Percentiles rank a stretch among this genome's conserved stretches.
These are phyloP conservation scores for Irpex lacteus DNA, from an alignment of 1,284 basidiomycete species.

Conservation along the genomic window DNA sequence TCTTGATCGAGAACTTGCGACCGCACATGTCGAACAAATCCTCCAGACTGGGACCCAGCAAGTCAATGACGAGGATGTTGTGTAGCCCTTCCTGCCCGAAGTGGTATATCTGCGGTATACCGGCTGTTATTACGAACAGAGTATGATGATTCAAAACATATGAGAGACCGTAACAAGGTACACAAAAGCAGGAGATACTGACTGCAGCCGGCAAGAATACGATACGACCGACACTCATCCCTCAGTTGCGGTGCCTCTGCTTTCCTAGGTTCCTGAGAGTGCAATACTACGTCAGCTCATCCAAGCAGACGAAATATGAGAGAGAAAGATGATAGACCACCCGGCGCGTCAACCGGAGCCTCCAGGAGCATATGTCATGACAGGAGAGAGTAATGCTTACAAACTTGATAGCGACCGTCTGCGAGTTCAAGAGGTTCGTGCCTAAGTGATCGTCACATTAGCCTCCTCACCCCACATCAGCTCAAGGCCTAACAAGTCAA, in stretches of 20 bases:
- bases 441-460: conserved; percentile 46
- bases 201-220: conserved; percentile 92
- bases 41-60: conserved; percentile 94
- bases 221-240: conserved; percentile 97
- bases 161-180: neutral
- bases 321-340: neutral
- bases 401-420: conserved; percentile 98
- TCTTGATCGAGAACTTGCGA: conserved; percentile 97
- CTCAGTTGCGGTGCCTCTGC: conserved; percentile 94
- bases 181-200: conserved; percentile 36
- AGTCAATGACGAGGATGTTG: conserved; percentile 96
- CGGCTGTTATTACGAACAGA: conserved; percentile 47
- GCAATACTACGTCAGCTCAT: neutral
- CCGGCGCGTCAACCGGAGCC: neutral
- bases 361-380: neutral
- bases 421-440: conserved; percentile 92
- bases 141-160: neutral
- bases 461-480: neutral
- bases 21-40: conserved; percentile 98
- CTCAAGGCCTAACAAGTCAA: conserved; percentile 9
- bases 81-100: conserved; percentile 98
- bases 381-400: conserved; percentile 47
- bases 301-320: neutral
- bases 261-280: conserved; percentile 84
- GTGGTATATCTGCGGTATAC: conserved; percentile 97